These are phyloP conservation scores for Nectriaceae sp. DNA, from an alignment of 2,329 filamentous ascomycete species.

Conservation along the genomic window DNA sequence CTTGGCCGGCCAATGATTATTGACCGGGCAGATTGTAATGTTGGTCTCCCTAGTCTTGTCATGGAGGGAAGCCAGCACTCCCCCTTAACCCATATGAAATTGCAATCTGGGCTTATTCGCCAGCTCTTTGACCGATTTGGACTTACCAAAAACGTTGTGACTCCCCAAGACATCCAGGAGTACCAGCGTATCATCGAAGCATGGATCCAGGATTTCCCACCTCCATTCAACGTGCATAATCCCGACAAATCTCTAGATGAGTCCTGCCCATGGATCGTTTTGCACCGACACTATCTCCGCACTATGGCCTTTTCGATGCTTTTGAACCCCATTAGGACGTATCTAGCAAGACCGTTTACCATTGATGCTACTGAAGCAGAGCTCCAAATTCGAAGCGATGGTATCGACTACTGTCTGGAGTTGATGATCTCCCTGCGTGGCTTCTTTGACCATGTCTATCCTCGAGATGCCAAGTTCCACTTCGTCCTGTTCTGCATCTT, in stretches of 20 bases:
- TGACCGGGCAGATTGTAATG: conserved; percentile 35
- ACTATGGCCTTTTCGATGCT: conserved; percentile 47
- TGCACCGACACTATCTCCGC: conserved; percentile 49
- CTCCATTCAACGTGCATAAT: conserved; percentile 38
- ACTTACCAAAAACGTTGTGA: conserved; percentile 29
- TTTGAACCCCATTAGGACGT: conserved; percentile 47
- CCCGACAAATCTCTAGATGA: conserved; percentile 45
- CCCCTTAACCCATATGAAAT: conserved; percentile 38
- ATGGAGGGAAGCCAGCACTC: conserved; percentile 35
- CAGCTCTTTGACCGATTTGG: conserved; percentile 34
- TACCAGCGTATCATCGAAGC: conserved; percentile 38
- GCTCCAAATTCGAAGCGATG: conserved; percentile 40
- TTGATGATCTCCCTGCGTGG: conserved; percentile 41
- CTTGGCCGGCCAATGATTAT: conserved; percentile 37
- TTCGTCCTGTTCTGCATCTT: conserved; percentile 53
- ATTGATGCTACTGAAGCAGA: conserved; percentile 32
- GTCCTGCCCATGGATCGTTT: conserved; percentile 42
- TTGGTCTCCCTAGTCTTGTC: conserved; percentile 33
- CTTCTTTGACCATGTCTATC: conserved; percentile 47
- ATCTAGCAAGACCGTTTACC: conserved; percentile 41
- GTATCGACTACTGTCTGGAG: conserved; percentile 46
- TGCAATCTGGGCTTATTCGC: conserved; percentile 37
- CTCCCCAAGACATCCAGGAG: conserved; percentile 32
- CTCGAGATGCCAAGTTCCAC: conserved; percentile 50
- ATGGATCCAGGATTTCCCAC: conserved; percentile 46